Percentiles rank a stretch among this genome's conserved stretches.
These are phyloP conservation scores for Stephania japonica DNA, from an alignment of 164 flowering plant genomes.

Conservation along the genomic window DNA sequence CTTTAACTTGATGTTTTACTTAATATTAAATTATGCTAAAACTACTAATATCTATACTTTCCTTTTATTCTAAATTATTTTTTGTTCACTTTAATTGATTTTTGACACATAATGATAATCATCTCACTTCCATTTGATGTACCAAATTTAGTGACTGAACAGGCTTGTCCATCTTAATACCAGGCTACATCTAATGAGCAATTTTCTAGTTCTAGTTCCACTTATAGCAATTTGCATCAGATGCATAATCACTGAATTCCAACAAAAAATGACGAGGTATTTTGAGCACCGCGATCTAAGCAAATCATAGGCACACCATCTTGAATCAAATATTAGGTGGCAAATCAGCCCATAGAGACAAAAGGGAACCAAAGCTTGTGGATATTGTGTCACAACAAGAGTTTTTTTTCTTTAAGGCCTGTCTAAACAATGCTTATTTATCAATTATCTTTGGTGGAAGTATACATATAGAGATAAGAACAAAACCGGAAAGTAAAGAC, in stretches of 20 bases:
- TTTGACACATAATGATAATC: too few relatives aligned
- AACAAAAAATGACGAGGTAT: conserved; percentile 16
- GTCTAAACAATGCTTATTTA: too few relatives aligned
- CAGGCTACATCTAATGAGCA: conserved; percentile 49
- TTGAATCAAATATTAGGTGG: conserved; percentile 34
- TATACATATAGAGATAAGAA: too few relatives aligned
- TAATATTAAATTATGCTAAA: too few relatives aligned
- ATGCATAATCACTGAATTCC: conserved; percentile 33
- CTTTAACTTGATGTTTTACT: too few relatives aligned
- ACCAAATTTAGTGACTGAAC: conserved; percentile 17
- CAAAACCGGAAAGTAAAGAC: too few relatives aligned
- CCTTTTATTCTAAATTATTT: too few relatives aligned
- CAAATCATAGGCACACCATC: conserved; percentile 18
- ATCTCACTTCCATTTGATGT: background rate
- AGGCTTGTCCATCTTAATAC: conserved; percentile 27
- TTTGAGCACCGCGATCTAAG: conserved; percentile 16
- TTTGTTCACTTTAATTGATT: too few relatives aligned
- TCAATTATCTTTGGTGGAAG: too few relatives aligned
- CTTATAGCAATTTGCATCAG: conserved; percentile 50
- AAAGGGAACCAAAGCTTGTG: conserved; percentile 25
- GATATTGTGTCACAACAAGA: conserved; percentile 24
- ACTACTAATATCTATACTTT: too few relatives aligned
- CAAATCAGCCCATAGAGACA: conserved; percentile 35
- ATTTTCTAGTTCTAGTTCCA: conserved; percentile 50
- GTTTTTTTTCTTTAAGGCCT: background rate